phyloP scores from a whole-genome alignment of 1,284 basidiomycete genomes.

The Pascua sp. region DNA sequence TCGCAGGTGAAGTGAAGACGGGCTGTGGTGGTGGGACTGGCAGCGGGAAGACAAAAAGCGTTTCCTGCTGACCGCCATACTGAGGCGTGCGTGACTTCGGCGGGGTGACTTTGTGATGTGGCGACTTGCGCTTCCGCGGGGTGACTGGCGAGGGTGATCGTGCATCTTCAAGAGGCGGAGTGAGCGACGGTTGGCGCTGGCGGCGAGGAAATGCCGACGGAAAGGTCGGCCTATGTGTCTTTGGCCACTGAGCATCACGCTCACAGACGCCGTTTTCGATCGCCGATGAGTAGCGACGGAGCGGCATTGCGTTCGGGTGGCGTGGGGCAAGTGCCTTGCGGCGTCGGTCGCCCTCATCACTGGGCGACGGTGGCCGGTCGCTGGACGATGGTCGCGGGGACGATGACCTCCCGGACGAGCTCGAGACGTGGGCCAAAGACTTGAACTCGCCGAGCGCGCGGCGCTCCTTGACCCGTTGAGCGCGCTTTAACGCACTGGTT shows the following conservation, averaged over 20 bases:
- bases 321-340: no score
- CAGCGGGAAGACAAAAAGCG: slow-evolving; percentile 24
- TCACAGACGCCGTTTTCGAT: slow-evolving; percentile 4
- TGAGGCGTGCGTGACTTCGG: slow-evolving; percentile 20
- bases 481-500: not conserved
- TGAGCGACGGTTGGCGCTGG: not conserved
- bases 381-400: not conserved
- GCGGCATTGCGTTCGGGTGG: not conserved
- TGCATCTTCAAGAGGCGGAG: no score
- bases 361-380: no score
- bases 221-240: not conserved
- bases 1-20: slow-evolving; percentile 7
- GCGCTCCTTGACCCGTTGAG: not conserved
- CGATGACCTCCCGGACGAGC: slow-evolving; percentile 12
- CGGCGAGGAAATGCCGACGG: not conserved
- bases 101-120: slow-evolving; percentile 27
- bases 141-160: not conserved
- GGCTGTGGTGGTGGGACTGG: slow-evolving; percentile 21
- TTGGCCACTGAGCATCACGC: slow-evolving; percentile 7
- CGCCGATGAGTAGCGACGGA: slow-evolving; percentile 13
- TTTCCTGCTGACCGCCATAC: slow-evolving; percentile 14
- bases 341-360: no score
- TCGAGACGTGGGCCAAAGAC: slow-evolving; percentile 14
- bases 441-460: slow-evolving; percentile 14
- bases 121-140: slow-evolving; percentile 5